A percentile compares a stretch with the other conserved stretches of the same genome.
Conservation (phyloP, 441 rosid species). For the Adansonia madagascariensis region DNA sequence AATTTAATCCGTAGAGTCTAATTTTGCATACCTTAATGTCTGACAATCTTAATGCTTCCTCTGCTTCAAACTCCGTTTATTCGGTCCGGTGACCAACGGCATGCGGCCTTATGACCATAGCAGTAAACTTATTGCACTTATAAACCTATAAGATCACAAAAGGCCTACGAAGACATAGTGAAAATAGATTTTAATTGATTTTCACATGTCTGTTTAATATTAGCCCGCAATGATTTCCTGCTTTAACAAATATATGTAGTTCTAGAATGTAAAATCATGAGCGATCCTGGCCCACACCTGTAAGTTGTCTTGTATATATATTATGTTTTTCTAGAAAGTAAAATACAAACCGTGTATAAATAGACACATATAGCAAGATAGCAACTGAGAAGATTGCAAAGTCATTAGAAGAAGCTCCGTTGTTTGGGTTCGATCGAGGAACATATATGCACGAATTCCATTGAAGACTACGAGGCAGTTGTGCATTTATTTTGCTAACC, state of each 20-base stretch:
- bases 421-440: background rate
- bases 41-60: conserved; percentile 9
- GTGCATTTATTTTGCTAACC: conserved; percentile 3
- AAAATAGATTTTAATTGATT: background rate
- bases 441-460: background rate
- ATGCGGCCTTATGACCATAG: background rate
- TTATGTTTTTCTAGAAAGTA: background rate
- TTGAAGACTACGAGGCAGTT: conserved; percentile 11
- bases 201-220: background rate
- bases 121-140: background rate
- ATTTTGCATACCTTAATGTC: conserved; percentile 21
- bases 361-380: background rate
- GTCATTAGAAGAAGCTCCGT: background rate
- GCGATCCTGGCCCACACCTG: background rate
- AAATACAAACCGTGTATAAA: conserved; percentile 2
- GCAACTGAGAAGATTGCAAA: background rate
- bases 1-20: background rate
- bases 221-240: no score
- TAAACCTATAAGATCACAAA: background rate
- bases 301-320: background rate
- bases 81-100: conserved; percentile 1
- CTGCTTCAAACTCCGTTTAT: background rate
- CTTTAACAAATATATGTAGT: background rate
- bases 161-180: background rate
- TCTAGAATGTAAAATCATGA: background rate